These are phyloP conservation scores for Geosmithia flava DNA, from an alignment of 2,329 filamentous ascomycete species.

Conservation along the genomic window DNA sequence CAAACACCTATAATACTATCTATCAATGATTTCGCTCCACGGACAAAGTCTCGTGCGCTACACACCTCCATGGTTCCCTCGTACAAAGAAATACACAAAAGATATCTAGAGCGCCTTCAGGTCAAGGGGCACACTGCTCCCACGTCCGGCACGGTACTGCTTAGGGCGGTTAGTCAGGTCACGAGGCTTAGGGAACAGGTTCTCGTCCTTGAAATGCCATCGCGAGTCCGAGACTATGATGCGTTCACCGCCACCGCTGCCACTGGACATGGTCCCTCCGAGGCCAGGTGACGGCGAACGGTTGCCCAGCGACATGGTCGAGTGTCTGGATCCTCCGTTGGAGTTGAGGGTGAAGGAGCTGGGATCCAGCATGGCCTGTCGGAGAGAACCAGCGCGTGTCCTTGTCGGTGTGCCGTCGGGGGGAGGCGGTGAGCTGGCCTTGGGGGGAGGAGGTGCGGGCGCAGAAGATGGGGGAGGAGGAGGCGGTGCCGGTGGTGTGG, in stretches of 20 bases:
- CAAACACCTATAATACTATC: background rate
- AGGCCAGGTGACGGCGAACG: slow-evolving; percentile 12
- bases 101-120: slow-evolving; percentile 23
- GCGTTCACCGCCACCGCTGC: slow-evolving; percentile 16
- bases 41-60: background rate
- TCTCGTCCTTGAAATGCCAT: slow-evolving; percentile 81
- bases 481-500: slow-evolving; percentile 22
- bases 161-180: slow-evolving; percentile 64
- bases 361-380: slow-evolving; percentile 57
- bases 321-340: slow-evolving; percentile 48
- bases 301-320: slow-evolving; percentile 29
- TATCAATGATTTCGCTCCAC: background rate
- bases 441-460: slow-evolving; percentile 16
- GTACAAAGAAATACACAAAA: background rate
- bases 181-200: slow-evolving; percentile 71
- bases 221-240: slow-evolving; percentile 62
- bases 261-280: slow-evolving; percentile 6
- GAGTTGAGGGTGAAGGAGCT: slow-evolving; percentile 61
- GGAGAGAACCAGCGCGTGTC: slow-evolving; percentile 33
- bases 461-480: slow-evolving; percentile 19
- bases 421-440: slow-evolving; percentile 21
- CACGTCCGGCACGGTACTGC: slow-evolving; percentile 79
- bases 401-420: slow-evolving; percentile 22
- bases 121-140: slow-evolving; percentile 88
- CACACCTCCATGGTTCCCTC: background rate